phyloP scores from a whole-genome alignment of 169 alveolate species.

The Plasmodium billcollinsi region DNA sequence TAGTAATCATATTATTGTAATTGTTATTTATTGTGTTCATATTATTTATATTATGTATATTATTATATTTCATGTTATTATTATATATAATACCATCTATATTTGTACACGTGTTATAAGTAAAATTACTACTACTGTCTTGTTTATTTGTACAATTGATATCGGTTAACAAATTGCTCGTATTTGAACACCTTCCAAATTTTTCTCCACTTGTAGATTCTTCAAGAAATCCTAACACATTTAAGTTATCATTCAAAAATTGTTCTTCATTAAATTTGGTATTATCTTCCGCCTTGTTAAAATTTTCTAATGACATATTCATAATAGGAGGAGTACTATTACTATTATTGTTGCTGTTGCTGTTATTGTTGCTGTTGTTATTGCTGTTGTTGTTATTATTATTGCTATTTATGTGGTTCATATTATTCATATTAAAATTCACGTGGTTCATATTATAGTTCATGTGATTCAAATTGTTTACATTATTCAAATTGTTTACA shows the following conservation, averaged over 20 bases:
- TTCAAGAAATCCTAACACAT: conserved; percentile 41
- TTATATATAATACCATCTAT: conserved; percentile 2
- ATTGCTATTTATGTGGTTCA: too few species aligned
- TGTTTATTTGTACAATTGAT: conserved; percentile 2
- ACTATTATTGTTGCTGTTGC: conserved; percentile 1
- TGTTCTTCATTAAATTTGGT: conserved; percentile 53
- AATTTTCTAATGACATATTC: background rate
- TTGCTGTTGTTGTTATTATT: too few species aligned
- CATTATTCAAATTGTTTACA: too few species aligned
- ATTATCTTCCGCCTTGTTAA: conserved; percentile 21
- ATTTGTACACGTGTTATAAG: background rate
- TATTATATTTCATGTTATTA: background rate
- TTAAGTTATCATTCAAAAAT: conserved; percentile 45
- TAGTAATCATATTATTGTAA: conserved; percentile 2
- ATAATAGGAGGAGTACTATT: conserved; percentile 2
- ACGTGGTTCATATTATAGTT: too few species aligned
- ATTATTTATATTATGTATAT: too few species aligned
- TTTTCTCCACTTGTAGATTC: conserved; percentile 31
- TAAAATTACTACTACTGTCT: conserved; percentile 14
- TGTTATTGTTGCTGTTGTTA: background rate
- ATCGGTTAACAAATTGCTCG: background rate
- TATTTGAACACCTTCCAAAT: conserved; percentile 17
- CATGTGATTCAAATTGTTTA: too few species aligned
- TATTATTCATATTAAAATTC: too few species aligned
- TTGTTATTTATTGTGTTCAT: background rate